Conservation (phyloP, 1,139 yeast genomes). For the Yamadazyma atmosphaerica region DNA sequence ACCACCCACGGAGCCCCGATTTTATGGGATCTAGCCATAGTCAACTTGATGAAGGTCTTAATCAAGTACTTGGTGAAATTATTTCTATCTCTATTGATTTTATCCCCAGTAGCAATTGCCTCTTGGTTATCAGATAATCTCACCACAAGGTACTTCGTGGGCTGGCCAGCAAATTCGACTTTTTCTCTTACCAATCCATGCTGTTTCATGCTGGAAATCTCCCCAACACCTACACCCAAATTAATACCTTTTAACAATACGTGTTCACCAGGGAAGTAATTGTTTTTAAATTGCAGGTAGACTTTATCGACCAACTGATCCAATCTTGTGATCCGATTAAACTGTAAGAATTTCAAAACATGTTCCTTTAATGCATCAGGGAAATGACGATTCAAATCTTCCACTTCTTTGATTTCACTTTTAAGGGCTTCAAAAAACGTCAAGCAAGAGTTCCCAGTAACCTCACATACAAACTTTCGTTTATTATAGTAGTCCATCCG, state of each 20-base stretch:
- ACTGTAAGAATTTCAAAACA: slow-evolving; percentile 78
- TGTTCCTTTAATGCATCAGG: slow-evolving; percentile 94
- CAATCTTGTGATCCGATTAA: slow-evolving; percentile 78
- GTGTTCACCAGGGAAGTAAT: slow-evolving; percentile 89
- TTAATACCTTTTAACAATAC: slow-evolving; percentile 58
- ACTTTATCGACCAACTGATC: slow-evolving; percentile 88
- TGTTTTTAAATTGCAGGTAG: slow-evolving; percentile 70
- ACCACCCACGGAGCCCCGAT: slow-evolving; percentile 98
- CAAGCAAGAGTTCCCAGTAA: slow-evolving; percentile 89
- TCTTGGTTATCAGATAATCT: slow-evolving; percentile 53
- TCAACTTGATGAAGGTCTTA: slow-evolving; percentile 83
- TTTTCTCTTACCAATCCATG: slow-evolving; percentile 46
- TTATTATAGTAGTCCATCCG: slow-evolving; percentile 71
- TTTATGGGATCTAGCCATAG: slow-evolving; percentile 78
- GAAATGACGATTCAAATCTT: slow-evolving; percentile 73
- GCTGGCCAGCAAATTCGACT: slow-evolving; percentile 48
- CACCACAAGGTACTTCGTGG: slow-evolving; percentile 64
- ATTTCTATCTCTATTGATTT: slow-evolving; percentile 79
- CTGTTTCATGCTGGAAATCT: slow-evolving; percentile 23
- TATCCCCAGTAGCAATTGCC: slow-evolving; percentile 69
- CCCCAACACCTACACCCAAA: slow-evolving; percentile 12
- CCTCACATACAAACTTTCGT: slow-evolving; percentile 89
- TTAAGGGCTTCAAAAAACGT: slow-evolving; percentile 87
- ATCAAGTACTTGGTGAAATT: slow-evolving; percentile 88
- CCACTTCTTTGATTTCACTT: slow-evolving; percentile 68